phyloP scores from a whole-genome alignment of 1,284 basidiomycete species.

The Earliella scabrosa region DNA sequence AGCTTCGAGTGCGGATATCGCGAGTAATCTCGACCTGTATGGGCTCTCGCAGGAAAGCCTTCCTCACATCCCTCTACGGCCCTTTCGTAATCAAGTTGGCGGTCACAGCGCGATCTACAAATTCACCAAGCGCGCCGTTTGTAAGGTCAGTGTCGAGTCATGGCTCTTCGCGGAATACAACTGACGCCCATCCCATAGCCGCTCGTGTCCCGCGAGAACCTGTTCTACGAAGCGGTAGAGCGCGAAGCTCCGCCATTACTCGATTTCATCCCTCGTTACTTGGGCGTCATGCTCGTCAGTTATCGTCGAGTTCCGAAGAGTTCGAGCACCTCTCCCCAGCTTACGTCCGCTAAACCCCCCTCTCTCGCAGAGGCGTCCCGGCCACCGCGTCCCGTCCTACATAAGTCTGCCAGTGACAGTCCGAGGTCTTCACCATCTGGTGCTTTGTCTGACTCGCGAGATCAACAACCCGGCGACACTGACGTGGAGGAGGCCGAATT shows the following conservation, averaged over 20 bases:
- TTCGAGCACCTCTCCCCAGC: slow-evolving; percentile 25
- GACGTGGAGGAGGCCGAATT: slow-evolving; percentile 73
- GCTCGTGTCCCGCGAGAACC: slow-evolving; percentile 93
- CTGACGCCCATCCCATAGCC: slow-evolving; percentile 59
- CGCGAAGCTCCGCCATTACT: slow-evolving; percentile 89
- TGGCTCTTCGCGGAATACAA: not conserved
- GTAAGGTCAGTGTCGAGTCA: slow-evolving; percentile 74
- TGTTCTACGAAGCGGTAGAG: slow-evolving; percentile 98
- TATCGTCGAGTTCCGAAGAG: slow-evolving; percentile 75
- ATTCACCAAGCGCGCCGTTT: slow-evolving; percentile 97
- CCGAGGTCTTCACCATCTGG: slow-evolving; percentile 13
- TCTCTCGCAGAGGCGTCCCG: slow-evolving; percentile 2
- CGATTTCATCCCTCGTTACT: slow-evolving; percentile 93
- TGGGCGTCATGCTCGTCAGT: slow-evolving; percentile 98
- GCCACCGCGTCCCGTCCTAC: slow-evolving; percentile 32
- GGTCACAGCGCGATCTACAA: slow-evolving; percentile 98
- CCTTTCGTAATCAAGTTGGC: slow-evolving; percentile 97
- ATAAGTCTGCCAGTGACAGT: slow-evolving; percentile 42
- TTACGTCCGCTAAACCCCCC: slow-evolving; percentile 12
- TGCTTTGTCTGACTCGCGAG: slow-evolving; percentile 3
- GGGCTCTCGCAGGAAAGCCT: slow-evolving; percentile 58
- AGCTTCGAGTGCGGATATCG: slow-evolving; percentile 14
- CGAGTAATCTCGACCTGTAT: slow-evolving; percentile 27
- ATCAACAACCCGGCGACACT: slow-evolving; percentile 42
- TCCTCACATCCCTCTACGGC: slow-evolving; percentile 93